Evolutionary conservation across 345 rosid species (phyloP).

Genomic region (Microthlaspi erraticum): DNA sequence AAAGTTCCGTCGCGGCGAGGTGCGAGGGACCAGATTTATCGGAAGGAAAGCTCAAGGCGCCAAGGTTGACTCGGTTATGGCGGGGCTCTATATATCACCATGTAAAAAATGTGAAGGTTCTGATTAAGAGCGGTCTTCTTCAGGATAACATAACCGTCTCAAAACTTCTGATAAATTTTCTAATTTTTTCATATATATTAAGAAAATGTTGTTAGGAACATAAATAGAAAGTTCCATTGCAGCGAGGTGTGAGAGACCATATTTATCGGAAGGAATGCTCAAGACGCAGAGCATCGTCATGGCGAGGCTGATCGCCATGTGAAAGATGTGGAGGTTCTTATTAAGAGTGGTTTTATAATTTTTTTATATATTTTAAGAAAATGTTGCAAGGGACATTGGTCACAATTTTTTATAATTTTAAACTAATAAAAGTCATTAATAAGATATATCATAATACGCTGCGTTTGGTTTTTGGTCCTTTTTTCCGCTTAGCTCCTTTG

Average conservation of each 20-base stretch:
- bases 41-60: constrained; percentile 84
- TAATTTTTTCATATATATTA: too few relatives aligned
- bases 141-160: constrained; percentile 46
- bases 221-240: too few relatives aligned
- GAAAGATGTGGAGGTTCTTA: constrained; percentile 66
- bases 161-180: too few relatives aligned
- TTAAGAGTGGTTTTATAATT: constrained; percentile 66
- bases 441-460: too few relatives aligned
- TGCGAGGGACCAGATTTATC: constrained; percentile 57
- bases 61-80: constrained; percentile 72
- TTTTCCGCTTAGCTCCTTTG: too few relatives aligned
- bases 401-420: too few relatives aligned
- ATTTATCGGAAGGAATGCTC: constrained; percentile 76
- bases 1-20: constrained; percentile 51
- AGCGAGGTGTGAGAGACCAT: constrained; percentile 51
- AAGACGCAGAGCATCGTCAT: constrained; percentile 83
- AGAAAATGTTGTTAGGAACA: too few relatives aligned
- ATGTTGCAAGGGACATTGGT: too few relatives aligned
- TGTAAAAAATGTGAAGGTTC: constrained; percentile 64
- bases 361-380: too few relatives aligned
- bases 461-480: too few relatives aligned
- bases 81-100: constrained; percentile 72
- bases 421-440: too few relatives aligned
- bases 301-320: constrained; percentile 73
- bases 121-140: constrained; percentile 67